Percentiles rank a stretch among this genome's conserved stretches.
These are phyloP conservation scores for Pinus tabuliformis DNA, from an alignment of 75 land plant species.

Conservation along the genomic window DNA sequence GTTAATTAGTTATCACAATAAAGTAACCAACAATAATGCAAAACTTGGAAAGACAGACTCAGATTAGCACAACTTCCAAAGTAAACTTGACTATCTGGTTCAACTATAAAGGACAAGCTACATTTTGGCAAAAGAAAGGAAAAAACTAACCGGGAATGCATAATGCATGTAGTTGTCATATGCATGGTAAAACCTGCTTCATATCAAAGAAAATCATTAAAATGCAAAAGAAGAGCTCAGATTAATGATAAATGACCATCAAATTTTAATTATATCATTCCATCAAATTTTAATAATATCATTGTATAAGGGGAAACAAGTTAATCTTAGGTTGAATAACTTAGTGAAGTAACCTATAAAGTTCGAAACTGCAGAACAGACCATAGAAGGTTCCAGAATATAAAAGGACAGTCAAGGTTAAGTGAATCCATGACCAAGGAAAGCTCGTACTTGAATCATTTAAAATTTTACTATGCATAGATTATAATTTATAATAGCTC, in stretches of 20 bases:
- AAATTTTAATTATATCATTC: too few relatives aligned
- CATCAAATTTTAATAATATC: too few relatives aligned
- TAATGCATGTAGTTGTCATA: conserved; percentile 85
- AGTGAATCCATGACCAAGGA: too few relatives aligned
- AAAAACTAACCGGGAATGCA: conserved; percentile 80
- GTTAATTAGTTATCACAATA: conserved; percentile 2
- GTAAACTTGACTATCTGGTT: neutral
- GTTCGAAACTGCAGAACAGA: neutral
- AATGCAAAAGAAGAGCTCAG: neutral
- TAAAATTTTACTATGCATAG: too few relatives aligned
- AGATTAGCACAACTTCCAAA: conserved; percentile 3
- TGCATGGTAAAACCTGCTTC: conserved; percentile 86
- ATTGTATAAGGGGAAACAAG: too few relatives aligned
- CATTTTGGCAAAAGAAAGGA: conserved; percentile 2
- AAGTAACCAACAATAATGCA: neutral
- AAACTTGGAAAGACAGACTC: neutral
- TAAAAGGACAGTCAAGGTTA: too few relatives aligned
- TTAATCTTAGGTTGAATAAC: neutral
- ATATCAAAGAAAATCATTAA: conserved; percentile 5
- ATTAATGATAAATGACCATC: neutral
- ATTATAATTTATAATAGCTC: too few relatives aligned
- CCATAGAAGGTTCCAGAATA: neutral
- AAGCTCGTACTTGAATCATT: too few relatives aligned
- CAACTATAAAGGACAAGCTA: neutral
- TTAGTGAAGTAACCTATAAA: neutral